phyloP scores from a whole-genome alignment of 2,329 filamentous ascomycete species.

The Microcyclospora pomicola region DNA sequence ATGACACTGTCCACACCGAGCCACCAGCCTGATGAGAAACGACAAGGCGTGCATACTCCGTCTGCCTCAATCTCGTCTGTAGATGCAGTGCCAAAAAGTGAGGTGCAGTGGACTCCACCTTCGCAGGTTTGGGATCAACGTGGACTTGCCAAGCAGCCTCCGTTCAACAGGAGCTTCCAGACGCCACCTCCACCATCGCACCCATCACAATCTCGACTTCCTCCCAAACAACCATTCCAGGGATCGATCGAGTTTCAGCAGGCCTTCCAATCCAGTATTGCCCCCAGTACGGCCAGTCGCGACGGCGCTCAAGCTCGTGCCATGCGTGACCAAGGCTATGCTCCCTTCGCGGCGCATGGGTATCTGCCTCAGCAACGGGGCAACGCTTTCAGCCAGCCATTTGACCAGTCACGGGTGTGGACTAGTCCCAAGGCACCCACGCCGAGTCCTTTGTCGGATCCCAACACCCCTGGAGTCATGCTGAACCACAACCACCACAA shows the following conservation, averaged over 20 bases:
- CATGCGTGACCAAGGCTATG: conserved; percentile 20
- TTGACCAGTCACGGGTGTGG: conserved; percentile 13
- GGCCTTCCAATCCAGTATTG: conserved; percentile 19
- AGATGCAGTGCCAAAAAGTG: conserved; percentile 4
- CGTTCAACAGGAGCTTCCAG: not conserved
- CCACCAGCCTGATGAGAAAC: conserved; percentile 5
- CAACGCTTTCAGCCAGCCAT: conserved; percentile 1
- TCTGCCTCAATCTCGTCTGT: conserved; percentile 13
- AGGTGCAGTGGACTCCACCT: conserved; percentile 24
- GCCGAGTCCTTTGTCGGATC: conserved; percentile 20
- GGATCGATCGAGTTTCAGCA: conserved; percentile 31
- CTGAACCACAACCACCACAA: conserved; percentile 3
- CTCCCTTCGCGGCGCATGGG: conserved; percentile 4
- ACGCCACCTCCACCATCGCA: conserved; percentile 7
- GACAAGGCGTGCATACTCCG: conserved; percentile 11
- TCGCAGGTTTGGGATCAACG: conserved; percentile 18
- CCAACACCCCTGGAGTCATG: conserved; percentile 12
- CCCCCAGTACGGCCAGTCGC: conserved; percentile 19
- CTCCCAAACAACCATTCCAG: conserved; percentile 2
- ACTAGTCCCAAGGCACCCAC: conserved; percentile 21
- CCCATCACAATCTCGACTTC: conserved; percentile 1
- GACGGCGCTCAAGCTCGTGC: conserved; percentile 21
- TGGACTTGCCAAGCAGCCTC: conserved; percentile 7
- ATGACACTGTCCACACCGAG: conserved; percentile 6
- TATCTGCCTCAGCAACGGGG: not conserved